Evolutionary conservation across 2,329 filamentous ascomycete species (phyloP), one percentile per base, ranked within the genome.

Genomic region (Penicillium sp.): DNA sequence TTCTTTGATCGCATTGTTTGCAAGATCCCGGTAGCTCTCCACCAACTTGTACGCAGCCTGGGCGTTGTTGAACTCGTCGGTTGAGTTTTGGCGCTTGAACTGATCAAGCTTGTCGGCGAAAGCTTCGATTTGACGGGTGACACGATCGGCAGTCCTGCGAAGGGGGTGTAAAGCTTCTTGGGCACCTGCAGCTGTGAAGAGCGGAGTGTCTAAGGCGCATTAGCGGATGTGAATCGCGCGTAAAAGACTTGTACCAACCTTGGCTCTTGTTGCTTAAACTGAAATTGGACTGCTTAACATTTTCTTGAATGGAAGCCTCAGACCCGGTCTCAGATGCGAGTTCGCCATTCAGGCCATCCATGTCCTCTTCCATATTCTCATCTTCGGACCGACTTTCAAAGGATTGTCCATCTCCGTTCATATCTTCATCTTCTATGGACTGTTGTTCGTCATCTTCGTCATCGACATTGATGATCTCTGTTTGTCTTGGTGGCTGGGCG

Each of bases 101-200:
- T 86, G 83, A 75, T 97, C 92, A 21, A 97, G 82, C 48, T 85
- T 84, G 68, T 89, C 88, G 36, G 92, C 92, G 69, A 97, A 97
- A 43, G 86, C 83, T 75, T 96, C 91, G 55, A 96, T 90, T 73
- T 96, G 91, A 58, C 87, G 85, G 47, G 89, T 89, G 31, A 90
- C 86, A 42, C 84, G 82, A 61, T 90, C 84, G 56, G 85, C 86
- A 63, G 86, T 85, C 60, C 83, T 80, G 69, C 84, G 84, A 60
- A 89, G 75, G 16, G 84, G 84, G 61, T 84, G 81, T 29, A 87
- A 72, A 31, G 80, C 78, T 63, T 83, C 76, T 50, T 77, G 75
- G 18, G 81, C 74, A 58, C 79, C 77, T 22, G 77, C 74, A 14
- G 75, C 73, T 32, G 78, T 79, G 51, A 78, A 75, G 38, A 77